phyloP scores from a whole-genome alignment of 2,329 filamentous ascomycete species.

The Amphichorda felina region DNA sequence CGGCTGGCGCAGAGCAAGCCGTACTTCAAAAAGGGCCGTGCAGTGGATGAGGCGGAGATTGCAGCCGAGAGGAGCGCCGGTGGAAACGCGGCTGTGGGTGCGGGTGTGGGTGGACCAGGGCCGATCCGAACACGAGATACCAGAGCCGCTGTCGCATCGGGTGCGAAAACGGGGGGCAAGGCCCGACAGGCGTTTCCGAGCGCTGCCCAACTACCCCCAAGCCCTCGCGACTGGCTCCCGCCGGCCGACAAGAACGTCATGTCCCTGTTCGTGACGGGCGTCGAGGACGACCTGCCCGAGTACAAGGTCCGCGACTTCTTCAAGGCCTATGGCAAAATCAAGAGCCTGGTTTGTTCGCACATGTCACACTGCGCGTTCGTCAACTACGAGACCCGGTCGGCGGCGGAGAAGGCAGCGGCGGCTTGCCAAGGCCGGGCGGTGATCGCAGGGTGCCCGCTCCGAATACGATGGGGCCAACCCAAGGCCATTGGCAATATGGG shows the following conservation, averaged over 20 bases:
- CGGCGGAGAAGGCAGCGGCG: constrained; percentile 74
- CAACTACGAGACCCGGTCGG: constrained; percentile 79
- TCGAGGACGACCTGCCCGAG: constrained; percentile 93
- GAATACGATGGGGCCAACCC: constrained; percentile 86
- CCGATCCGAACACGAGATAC: constrained; percentile 68
- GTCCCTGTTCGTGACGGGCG: constrained; percentile 86
- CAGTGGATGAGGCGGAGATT: constrained; percentile 48
- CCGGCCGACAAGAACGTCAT: constrained; percentile 78
- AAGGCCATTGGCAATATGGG: constrained; percentile 89
- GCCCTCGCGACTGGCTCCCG: constrained; percentile 74
- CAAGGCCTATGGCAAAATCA: constrained; percentile 75
- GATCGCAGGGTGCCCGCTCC: constrained; percentile 79
- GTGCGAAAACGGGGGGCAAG: constrained; percentile 33
- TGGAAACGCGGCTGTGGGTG: constrained; percentile 37
- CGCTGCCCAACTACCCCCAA: constrained; percentile 64
- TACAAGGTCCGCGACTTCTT: constrained; percentile 87
- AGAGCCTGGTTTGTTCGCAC: constrained; percentile 90
- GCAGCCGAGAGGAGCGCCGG: constrained; percentile 18
- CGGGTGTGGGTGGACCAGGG: constrained; percentile 52
- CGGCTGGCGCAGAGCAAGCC: constrained; percentile 85
- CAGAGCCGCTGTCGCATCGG: constrained; percentile 35
- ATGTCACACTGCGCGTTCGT: constrained; percentile 95
- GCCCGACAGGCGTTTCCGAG: constrained; percentile 52
- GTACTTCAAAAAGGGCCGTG: constrained; percentile 81
- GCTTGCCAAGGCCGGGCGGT: constrained; percentile 81